These are phyloP conservation scores for Boletus rubropictus DNA, from an alignment of 768 basidiomycete genomes.

Conservation along the genomic window DNA sequence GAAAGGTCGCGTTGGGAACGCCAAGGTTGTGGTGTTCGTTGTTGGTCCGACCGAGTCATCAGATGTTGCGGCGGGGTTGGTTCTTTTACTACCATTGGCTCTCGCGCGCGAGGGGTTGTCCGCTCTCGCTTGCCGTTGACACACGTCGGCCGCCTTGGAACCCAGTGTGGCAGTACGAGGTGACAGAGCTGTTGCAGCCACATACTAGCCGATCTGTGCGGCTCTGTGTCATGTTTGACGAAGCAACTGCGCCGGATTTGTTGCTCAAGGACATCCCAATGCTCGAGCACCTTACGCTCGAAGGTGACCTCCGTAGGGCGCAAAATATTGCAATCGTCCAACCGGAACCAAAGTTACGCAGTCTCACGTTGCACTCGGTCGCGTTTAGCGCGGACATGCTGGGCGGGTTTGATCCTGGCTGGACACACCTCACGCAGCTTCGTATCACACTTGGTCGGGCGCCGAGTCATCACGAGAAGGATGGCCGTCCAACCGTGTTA, in stretches of 20 bases:
- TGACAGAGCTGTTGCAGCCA: constrained; percentile 19
- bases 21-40: constrained; percentile 48
- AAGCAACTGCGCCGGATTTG: constrained; percentile 5
- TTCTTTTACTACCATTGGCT: constrained; percentile 17
- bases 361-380: constrained; percentile 10
- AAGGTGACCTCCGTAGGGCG: constrained; percentile 3
- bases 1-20: constrained; percentile 32
- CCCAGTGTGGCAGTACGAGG: constrained; percentile 19
- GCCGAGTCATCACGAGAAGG: not conserved
- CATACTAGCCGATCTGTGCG: constrained; percentile 10
- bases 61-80: constrained; percentile 6
- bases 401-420: constrained; percentile 10
- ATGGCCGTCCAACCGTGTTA: not conserved
- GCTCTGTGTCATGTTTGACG: constrained; percentile 12
- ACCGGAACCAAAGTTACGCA: constrained; percentile 2
- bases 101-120: constrained; percentile 16
- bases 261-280: constrained; percentile 18
- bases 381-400: constrained; percentile 1
- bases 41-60: constrained; percentile 7
- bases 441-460: constrained; percentile 1
- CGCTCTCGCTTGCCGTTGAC: constrained; percentile 21
- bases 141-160: constrained; percentile 8
- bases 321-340: constrained; percentile 10
- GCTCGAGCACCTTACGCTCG: constrained; percentile 15
- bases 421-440: constrained; percentile 14